Conservation (phyloP, 2,329 filamentous ascomycete genomes). For the Fusarium begoniae region DNA sequence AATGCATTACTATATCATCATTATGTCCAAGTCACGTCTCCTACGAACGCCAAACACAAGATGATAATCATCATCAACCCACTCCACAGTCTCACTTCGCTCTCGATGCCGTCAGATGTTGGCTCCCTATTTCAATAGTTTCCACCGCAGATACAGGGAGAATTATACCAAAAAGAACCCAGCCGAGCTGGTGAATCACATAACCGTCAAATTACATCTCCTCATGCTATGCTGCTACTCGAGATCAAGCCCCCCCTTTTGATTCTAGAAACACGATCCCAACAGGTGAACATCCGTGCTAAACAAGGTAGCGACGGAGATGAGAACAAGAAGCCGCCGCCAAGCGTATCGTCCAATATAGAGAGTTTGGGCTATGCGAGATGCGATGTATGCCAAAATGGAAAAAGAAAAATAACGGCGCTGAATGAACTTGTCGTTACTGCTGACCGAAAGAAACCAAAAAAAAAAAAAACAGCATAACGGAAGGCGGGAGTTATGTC, state of each 20-base stretch:
- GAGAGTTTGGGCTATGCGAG: constrained; percentile 16
- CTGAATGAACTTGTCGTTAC: constrained; percentile 1
- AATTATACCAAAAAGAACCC: not conserved
- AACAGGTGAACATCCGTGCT: constrained; percentile 15
- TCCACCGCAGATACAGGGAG: not conserved
- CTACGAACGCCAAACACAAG: constrained; percentile 16
- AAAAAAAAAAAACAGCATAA: not conserved
- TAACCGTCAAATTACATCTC: constrained; percentile 12
- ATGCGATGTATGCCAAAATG: constrained; percentile 30
- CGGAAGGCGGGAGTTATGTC: constrained; percentile 1
- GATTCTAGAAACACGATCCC: constrained; percentile 19
- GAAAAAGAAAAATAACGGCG: constrained; percentile 20
- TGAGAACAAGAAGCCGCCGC: constrained; percentile 12
- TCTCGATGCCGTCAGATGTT: not conserved
- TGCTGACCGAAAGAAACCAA: not conserved
- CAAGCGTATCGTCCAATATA: constrained; percentile 9
- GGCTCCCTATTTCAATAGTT: not conserved
- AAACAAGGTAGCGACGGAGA: constrained; percentile 12
- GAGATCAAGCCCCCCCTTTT: not conserved
- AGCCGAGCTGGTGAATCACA: not conserved
- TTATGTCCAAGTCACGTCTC: constrained; percentile 29
- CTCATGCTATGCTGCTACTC: not conserved
- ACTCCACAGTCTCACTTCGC: not conserved
- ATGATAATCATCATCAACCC: constrained; percentile 1
- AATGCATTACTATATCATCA: constrained; percentile 37